Evolutionary conservation across 306 rosid species (phyloP).

Genomic region (Prunus kanzakura): DNA sequence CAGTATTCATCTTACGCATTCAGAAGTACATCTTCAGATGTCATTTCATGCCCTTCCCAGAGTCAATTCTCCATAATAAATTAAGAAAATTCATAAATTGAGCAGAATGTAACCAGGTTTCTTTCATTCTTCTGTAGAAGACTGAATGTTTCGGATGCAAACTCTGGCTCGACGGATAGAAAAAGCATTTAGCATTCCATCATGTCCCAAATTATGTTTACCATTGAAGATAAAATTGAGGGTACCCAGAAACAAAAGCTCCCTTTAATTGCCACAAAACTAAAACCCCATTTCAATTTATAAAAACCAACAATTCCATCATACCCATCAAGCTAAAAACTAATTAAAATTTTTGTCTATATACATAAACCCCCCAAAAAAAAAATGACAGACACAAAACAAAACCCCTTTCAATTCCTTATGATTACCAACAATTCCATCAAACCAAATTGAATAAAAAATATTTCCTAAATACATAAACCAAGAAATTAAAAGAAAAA

Average conservation of each 20-base stretch:
- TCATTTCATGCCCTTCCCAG: neutral
- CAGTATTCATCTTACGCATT: neutral
- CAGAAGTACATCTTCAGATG: neutral
- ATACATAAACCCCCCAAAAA: neutral
- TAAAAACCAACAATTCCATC: neutral
- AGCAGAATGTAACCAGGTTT: neutral
- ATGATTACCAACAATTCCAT: neutral
- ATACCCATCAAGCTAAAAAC: neutral
- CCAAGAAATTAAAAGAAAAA: neutral
- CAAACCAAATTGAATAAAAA: neutral
- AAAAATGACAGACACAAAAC: neutral
- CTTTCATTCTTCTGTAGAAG: neutral
- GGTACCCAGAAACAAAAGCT: neutral
- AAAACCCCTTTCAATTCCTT: neutral
- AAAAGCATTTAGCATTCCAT: neutral
- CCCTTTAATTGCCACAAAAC: neutral
- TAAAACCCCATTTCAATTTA: neutral
- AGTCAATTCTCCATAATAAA: neutral
- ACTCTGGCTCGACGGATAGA: neutral
- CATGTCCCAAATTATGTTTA: neutral
- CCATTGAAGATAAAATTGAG: neutral
- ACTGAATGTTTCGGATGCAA: neutral
- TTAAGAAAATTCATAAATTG: neutral
- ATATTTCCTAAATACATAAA: neutral
- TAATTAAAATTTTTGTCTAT: neutral